Conservation (phyloP, 129 eudicot genomes). For the Lonicera japonica region DNA sequence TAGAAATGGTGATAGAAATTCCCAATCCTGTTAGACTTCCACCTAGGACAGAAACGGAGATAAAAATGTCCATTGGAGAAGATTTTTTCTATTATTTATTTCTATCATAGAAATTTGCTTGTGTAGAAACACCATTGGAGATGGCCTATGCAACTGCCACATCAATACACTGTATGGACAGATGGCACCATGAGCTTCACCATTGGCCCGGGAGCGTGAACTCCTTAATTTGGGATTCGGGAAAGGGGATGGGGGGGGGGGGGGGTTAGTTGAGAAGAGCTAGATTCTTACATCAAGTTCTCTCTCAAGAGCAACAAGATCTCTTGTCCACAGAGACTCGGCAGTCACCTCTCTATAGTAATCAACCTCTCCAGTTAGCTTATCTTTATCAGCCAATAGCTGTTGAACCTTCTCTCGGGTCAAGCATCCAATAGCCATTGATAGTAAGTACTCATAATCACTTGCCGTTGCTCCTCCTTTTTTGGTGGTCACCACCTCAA, state of each 20-base stretch:
- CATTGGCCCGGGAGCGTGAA: too few relatives aligned
- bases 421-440: slow-evolving; percentile 69
- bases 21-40: too few relatives aligned
- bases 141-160: too few relatives aligned
- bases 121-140: too few relatives aligned
- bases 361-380: slow-evolving; percentile 46
- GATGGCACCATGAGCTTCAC: too few relatives aligned
- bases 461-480: slow-evolving; percentile 26
- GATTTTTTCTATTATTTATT: too few relatives aligned
- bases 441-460: slow-evolving; percentile 80
- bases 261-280: background rate
- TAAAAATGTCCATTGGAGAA: too few relatives aligned
- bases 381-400: slow-evolving; percentile 48
- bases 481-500: slow-evolving; percentile 13
- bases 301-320: slow-evolving; percentile 70
- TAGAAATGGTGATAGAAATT: too few relatives aligned
- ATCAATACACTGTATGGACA: too few relatives aligned
- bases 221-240: too few relatives aligned
- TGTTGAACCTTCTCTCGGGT: slow-evolving; percentile 69
- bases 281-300: slow-evolving; percentile 58
- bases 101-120: too few relatives aligned
- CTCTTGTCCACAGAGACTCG: slow-evolving; percentile 54
- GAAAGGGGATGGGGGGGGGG: background rate
- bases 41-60: too few relatives aligned
- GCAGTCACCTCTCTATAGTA: slow-evolving; percentile 48